These are phyloP conservation scores for Lunularia cruciata DNA, from an alignment of 225 moss, liverwort and hornwort species.

Conservation along the genomic window DNA sequence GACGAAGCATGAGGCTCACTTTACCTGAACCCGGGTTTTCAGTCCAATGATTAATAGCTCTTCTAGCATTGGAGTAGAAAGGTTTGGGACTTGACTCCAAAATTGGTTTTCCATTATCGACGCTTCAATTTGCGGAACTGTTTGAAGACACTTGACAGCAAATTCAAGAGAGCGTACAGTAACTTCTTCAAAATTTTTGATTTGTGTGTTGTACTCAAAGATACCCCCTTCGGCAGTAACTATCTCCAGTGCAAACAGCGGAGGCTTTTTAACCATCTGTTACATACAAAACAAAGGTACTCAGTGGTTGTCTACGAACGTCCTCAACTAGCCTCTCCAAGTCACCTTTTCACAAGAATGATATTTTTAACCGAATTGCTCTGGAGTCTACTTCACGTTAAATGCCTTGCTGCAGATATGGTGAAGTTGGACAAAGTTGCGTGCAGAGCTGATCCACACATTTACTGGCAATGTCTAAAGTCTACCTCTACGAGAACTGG, in stretches of 20 bases:
- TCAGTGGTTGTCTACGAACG: too few species aligned
- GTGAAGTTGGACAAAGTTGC: too few species aligned
- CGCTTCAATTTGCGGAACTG: slow-evolving; percentile 73
- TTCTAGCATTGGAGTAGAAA: slow-evolving; percentile 50
- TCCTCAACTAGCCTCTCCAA: too few species aligned
- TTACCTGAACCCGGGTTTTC: slow-evolving; percentile 62
- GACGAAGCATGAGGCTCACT: neutral
- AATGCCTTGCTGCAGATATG: too few species aligned
- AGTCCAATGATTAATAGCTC: slow-evolving; percentile 57
- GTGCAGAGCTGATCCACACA: too few species aligned
- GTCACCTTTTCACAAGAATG: too few species aligned
- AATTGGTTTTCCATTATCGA: slow-evolving; percentile 80
- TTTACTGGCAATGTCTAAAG: too few species aligned
- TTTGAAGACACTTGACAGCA: slow-evolving; percentile 60
- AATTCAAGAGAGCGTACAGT: slow-evolving; percentile 67
- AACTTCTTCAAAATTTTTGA: slow-evolving; percentile 78
- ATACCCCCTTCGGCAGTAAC: slow-evolving; percentile 53
- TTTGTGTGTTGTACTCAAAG: slow-evolving; percentile 66
- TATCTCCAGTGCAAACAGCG: slow-evolving; percentile 69
- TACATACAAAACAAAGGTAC: neutral
- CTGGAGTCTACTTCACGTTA: too few species aligned
- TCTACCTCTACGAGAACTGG: too few species aligned
- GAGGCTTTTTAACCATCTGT: slow-evolving; percentile 83
- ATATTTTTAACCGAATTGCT: too few species aligned
- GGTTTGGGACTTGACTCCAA: slow-evolving; percentile 71